A percentile compares a stretch with the other conserved stretches of the same genome.
phyloP scores from a whole-genome alignment of 2,329 filamentous ascomycete genomes.

The Pestalotiopsis sp. region DNA sequence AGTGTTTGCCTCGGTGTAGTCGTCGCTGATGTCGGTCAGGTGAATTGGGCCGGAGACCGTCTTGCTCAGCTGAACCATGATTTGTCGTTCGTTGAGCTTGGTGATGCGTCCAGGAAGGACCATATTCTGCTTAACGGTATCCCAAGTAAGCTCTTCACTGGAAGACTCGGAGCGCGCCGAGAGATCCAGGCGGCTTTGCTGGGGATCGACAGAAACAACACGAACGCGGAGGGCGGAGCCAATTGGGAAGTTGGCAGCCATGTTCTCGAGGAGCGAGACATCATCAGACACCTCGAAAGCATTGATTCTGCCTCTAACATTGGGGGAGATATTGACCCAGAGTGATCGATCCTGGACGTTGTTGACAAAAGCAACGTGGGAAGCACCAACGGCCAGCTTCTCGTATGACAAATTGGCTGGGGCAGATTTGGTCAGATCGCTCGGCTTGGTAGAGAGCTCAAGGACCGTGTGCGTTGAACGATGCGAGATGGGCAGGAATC shows the following conservation, averaged over 20 bases:
- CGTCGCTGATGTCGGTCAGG: constrained; percentile 81
- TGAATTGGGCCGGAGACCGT: constrained; percentile 77
- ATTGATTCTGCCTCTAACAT: constrained; percentile 80
- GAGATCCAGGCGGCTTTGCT: constrained; percentile 78
- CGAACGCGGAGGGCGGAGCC: constrained; percentile 85
- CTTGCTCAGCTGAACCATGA: constrained; percentile 85
- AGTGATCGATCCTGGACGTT: constrained; percentile 78
- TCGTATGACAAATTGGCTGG: constrained; percentile 65
- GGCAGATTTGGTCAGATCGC: constrained; percentile 53
- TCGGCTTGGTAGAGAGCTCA: constrained; percentile 82
- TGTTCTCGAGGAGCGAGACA: constrained; percentile 73
- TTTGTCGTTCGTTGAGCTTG: constrained; percentile 79
- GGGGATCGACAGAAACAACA: constrained; percentile 72
- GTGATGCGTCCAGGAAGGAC: constrained; percentile 83
- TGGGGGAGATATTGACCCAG: constrained; percentile 90
- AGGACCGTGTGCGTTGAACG: constrained; percentile 79
- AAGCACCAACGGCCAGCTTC: constrained; percentile 70
- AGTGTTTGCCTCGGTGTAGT: constrained; percentile 80
- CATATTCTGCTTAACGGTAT: constrained; percentile 75
- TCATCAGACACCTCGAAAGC: constrained; percentile 87
- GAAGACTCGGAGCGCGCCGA: constrained; percentile 69
- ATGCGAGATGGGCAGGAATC: constrained; percentile 90
- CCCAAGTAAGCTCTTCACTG: constrained; percentile 63
- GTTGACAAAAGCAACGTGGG: constrained; percentile 85
- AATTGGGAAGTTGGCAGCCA: constrained; percentile 80